Base-by-base conservation (phyloP, 2,329 filamentous ascomycete species). In the Aspergillus phoenicis region DNA sequence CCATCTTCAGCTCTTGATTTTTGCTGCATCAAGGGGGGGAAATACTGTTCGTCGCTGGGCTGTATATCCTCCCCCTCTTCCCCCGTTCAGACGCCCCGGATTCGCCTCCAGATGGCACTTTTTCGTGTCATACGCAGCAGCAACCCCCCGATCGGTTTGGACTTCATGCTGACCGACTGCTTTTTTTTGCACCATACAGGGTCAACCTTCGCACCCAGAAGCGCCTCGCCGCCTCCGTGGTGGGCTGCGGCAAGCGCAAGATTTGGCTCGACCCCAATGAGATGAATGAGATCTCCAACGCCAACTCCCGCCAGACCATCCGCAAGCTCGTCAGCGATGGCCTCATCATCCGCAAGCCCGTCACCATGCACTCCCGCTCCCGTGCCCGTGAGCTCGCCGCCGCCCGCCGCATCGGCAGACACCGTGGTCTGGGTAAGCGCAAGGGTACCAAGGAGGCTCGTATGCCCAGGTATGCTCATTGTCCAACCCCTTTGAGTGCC, bases 261-360 rank as follows among this genome's bases (percentile, higher is more conserved):
- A 96, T 99, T 86, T 99, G 95, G 95, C 93, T 99, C 82, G 95
- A 99, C 85, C 95, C 95, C 83, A 98, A 96, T 83, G 95, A 99
- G 87, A 89, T 93, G 85, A 95, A 85, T 87, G 95, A 99, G 86
- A 99, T 99, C 86, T 93, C 91, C 87, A 98, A 97, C 84, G 95
- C 95, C 90, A 99, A 99, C 91, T 98, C 94, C 78, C 94, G 95
- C 80, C 94, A 98, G 87, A 97, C 94, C 76, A 90, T 99, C 89
- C 94, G 96, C 87, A 99, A 99, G 88, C 91, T 99, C 83, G 89
- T 98, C 81, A 87, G 91, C 84, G 96, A 99, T 96, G 96, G 95
- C 85, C 91, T 99, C 82, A 99, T 99, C 86, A 99, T 99, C 89
- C 91, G 91, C 87, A 99, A 99, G 90, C 96, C 96, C 80, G 93